Base-by-base conservation (phyloP, 257 asterid genomes). In the Jacaranda mimosifolia region DNA sequence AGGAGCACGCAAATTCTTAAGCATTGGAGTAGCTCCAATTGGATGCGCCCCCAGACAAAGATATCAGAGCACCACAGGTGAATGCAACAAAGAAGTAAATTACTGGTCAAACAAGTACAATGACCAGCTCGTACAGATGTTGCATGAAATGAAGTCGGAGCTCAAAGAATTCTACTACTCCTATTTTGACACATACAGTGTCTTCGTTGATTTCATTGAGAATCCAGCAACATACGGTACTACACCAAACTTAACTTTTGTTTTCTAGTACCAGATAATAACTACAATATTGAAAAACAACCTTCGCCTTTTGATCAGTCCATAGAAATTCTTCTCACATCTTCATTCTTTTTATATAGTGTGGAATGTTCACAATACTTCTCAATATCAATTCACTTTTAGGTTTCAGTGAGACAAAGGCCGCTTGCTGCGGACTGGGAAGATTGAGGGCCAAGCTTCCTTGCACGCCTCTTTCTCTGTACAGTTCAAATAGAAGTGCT, bases 381-480 rank as follows among this genome's bases (percentile, higher is more conserved):
- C 18, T 14, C 17, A 72, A 12, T 77, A 48, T 18, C 0, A 10
- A 57, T 58, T 15, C 7, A 40, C 14, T 48, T 58, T 0, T 42
- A 93, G 98, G 97, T 57, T 91, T 92, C 66, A 79, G 48, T 3
- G 98, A 88, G 83, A 85, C 76, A 17, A 91, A 88, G 66, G 79
- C 85, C 3, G 97, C 98, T 13, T 94, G 98, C 77, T 94, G 98
- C 59, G 98, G 98, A 67, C 60, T 87, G 7, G 97, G 98, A 35
- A 89, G 83, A 81, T 52, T 94, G 79, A 83, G 87, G 39, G 97
- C 97, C 0, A 45, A 71, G 42, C 26, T 85, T 39, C 93, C 93
- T 14, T 94, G 98, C 86, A 88, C 94, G 1, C 97, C 96, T 2
- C 59, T 92, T 14, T 62, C 97, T 0, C 15, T 67, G 1, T 83